Base-by-base conservation (phyloP, 2,329 filamentous ascomycete genomes). In the Setomelanomma holmii region DNA sequence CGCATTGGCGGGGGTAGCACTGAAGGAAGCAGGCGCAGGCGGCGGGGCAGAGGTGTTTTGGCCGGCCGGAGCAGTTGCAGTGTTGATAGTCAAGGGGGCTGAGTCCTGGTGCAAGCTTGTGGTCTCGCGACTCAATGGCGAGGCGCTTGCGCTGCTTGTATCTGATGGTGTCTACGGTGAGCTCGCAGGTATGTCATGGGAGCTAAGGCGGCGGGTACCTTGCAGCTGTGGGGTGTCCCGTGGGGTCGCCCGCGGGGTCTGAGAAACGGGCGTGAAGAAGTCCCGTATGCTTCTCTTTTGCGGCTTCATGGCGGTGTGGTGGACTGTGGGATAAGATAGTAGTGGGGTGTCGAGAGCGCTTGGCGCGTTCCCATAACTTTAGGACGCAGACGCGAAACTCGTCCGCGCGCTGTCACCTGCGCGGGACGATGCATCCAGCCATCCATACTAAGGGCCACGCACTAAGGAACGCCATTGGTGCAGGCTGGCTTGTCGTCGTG, bases 181-280 rank as follows among this genome's bases (percentile, higher is more conserved):
- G 44, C 40, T 19, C 5, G 27, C 27, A 30, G 17, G 10, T 35
- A 16, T 5, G 11, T 5, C 19, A 14, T 8, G 14, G 27, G 27
- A 14, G 27, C 27, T 30, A 14, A 30, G 27, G 27, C 10, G 11
- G 38, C 12, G 38, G 40, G 45, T 63, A 55, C 72, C 60, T 53
- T 58, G 51, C 33, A 69, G 68, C 35, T 64, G 55, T 10, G 66
- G 59, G 17, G 63, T 51, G 11, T 56, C 49, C 27, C 58, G 51
- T 24, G 57, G 52, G 12, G 45, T 52, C n/a, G 60, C 64, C 16
- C 48, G 44, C 6, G 60, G 39, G 46, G 51, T 55, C 46, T 66
- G 67, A 22, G 63, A 48, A 44, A 73, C 76, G 2, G 75, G 74
- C 40, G 74, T 76, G 66, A 84, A 83, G 58, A 79, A 83, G 46